phyloP scores from a whole-genome alignment of 352 stramenopile species.

The Aphanomyces invadans region DNA sequence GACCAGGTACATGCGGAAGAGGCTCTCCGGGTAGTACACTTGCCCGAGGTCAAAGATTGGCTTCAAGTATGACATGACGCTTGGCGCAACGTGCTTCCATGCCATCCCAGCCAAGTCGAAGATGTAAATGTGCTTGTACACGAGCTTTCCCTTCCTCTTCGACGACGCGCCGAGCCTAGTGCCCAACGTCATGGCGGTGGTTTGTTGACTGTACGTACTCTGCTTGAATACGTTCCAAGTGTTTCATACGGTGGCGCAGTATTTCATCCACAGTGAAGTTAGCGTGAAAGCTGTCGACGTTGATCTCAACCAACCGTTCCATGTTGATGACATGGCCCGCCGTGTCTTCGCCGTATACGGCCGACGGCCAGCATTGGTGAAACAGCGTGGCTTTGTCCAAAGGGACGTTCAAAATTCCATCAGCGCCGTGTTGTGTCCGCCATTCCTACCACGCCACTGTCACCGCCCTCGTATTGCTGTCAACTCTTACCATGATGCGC shows the following conservation, averaged over 20 bases:
- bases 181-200: not conserved
- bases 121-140: constrained; percentile 81
- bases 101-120: constrained; percentile 65
- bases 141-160: constrained; percentile 43
- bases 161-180: constrained; percentile 39
- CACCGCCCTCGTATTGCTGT: too few relatives aligned
- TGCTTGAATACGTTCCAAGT: constrained; percentile 76
- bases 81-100: constrained; percentile 53
- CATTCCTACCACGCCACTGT: constrained; percentile 35
- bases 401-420: constrained; percentile 43
- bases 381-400: constrained; percentile 52
- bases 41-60: constrained; percentile 73
- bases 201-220: constrained; percentile 35
- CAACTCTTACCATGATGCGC: constrained; percentile 42
- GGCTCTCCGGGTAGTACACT: constrained; percentile 71
- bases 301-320: constrained; percentile 60
- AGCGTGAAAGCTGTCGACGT: constrained; percentile 49
- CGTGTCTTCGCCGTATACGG: constrained; percentile 63
- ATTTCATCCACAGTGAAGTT: constrained; percentile 51
- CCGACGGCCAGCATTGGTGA: constrained; percentile 54
- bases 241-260: constrained; percentile 56
- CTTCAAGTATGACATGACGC: constrained; percentile 52
- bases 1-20: constrained; percentile 70
- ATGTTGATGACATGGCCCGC: constrained; percentile 62
- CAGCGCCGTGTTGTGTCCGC: constrained; percentile 37